Base-by-base conservation (phyloP, 1,284 basidiomycete species). In the Peniophora sp. region DNA sequence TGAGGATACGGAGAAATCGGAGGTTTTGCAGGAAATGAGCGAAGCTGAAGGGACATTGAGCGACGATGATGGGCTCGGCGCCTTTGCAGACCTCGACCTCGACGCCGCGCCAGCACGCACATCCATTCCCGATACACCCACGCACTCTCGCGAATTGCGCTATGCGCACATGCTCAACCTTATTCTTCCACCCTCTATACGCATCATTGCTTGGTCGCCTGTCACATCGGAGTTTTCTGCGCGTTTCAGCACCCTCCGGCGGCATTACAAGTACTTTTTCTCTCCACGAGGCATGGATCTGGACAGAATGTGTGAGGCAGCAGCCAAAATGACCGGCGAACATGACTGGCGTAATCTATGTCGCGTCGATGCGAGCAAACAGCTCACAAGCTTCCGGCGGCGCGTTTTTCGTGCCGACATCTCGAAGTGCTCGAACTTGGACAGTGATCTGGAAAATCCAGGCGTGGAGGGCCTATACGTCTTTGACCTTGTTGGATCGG, bases 191-290 rank as follows among this genome's bases (percentile, higher is more conserved):
- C 75, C 83, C 0, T 89, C 92, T 0, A 93, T 99, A 61, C 85
- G 94, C 20, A 72, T 98, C n/a, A 76, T 95, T 49, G 94, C 91
- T 2, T 99, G 96, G 96, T 93, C 94, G 2, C 92, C 95, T 10
- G 85, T 98, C n/a, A 65, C 79, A 0, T 63, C 77, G 5, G 65
- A 70, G 34, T 99, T 99, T 66, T 93, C 93, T 36, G 84, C 95
- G 2, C 83, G 96, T 2, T 96, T 92, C 70, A 88, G 85, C 20
- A 98, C 95, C 70, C 73, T 71, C 52, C 85, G 81, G 61, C 75
- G 96, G 34, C 96, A 99, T 66, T 99, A 99, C 82, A 97, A 97
- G 66, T 99, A 99, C 70, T 96, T 97, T 66, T 99, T 97, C 73
- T 74, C 77, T 35, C 66, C 78, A 0, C 63, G 75, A 16, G 69